These are phyloP conservation scores for Teratosphaeria destructans DNA, from an alignment of 2,329 filamentous ascomycete species.

Conservation along the genomic window DNA sequence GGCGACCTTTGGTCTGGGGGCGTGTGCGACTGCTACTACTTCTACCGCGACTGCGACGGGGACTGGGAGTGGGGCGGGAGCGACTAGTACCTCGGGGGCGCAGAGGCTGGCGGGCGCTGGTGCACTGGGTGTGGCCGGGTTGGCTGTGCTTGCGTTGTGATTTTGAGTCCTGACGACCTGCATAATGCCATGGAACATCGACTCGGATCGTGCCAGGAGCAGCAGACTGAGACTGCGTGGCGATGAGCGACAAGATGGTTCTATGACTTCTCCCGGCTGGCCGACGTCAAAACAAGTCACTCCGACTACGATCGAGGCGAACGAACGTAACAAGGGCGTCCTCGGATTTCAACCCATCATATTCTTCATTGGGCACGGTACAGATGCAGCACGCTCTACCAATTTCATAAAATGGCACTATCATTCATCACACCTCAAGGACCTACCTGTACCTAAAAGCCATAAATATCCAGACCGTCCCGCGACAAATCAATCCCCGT, in stretches of 20 bases:
- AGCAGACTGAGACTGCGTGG: too few species aligned
- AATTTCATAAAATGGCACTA: not conserved
- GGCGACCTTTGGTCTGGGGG: constrained; percentile 1
- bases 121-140: constrained; percentile 4
- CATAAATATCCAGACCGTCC: not conserved
- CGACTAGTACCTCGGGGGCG: not conserved
- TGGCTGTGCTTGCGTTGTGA: constrained; percentile 6
- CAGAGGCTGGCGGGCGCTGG: constrained; percentile 2
- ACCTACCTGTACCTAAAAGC: not conserved
- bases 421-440: not conserved
- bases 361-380: not conserved
- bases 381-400: not conserved
- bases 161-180: not conserved
- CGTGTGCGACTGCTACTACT: constrained; percentile 3
- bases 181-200: not conserved
- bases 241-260: too few species aligned
- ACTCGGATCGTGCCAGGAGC: not conserved
- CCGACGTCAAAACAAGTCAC: too few species aligned
- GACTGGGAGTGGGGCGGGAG: not conserved
- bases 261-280: too few species aligned
- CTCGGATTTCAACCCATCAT: not conserved
- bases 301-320: too few species aligned
- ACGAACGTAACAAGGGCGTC: too few species aligned
- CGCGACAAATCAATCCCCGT: not conserved
- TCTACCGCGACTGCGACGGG: constrained; percentile 4